phyloP scores from a whole-genome alignment of 192 early-diverging fungal genomes.

The Coemansia sp. region DNA sequence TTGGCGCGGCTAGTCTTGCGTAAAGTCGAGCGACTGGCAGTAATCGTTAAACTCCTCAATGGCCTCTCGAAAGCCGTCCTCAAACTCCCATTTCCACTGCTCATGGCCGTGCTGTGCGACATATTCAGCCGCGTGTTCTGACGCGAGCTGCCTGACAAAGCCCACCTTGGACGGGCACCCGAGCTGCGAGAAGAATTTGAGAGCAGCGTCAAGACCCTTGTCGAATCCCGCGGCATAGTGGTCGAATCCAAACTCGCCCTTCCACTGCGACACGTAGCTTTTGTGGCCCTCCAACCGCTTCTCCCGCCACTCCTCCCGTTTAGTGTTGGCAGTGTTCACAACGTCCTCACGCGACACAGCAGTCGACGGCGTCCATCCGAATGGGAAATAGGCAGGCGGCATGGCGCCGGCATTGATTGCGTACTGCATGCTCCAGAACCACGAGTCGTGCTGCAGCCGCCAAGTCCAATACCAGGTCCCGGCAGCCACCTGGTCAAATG shows the following conservation, averaged over 20 bases:
- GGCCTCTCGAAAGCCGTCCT: slow-evolving; percentile 7
- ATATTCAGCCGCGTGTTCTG: neutral
- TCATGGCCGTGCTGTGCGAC: neutral
- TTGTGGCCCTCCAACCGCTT: slow-evolving; percentile 1
- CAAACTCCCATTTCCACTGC: slow-evolving; percentile 13
- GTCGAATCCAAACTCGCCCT: slow-evolving; percentile 4
- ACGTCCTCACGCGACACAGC: neutral
- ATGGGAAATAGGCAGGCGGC: slow-evolving; percentile 5
- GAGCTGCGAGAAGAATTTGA: neutral
- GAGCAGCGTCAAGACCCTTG: slow-evolving; percentile 3
- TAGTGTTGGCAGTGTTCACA: neutral
- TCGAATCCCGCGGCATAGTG: slow-evolving; percentile 10
- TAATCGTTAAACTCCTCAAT: slow-evolving; percentile 10
- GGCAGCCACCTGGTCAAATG: slow-evolving; percentile 2
- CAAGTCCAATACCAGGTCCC: slow-evolving; percentile 12
- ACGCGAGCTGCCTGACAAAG: slow-evolving; percentile 5
- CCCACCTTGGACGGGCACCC: slow-evolving; percentile 3
- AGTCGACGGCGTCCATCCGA: neutral
- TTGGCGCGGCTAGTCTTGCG: no score
- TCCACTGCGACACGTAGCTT: slow-evolving; percentile 3
- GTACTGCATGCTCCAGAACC: slow-evolving; percentile 19
- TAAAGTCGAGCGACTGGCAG: neutral
- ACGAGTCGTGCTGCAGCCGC: slow-evolving; percentile 11
- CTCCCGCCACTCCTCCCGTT: slow-evolving; percentile 2
- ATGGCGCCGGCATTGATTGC: slow-evolving; percentile 1